A percentile compares a stretch with the other conserved stretches of the same genome.
Evolutionary conservation across 225 moss, liverwort and hornwort genomes (phyloP).

Genomic region (Marchantia paleacea): DNA sequence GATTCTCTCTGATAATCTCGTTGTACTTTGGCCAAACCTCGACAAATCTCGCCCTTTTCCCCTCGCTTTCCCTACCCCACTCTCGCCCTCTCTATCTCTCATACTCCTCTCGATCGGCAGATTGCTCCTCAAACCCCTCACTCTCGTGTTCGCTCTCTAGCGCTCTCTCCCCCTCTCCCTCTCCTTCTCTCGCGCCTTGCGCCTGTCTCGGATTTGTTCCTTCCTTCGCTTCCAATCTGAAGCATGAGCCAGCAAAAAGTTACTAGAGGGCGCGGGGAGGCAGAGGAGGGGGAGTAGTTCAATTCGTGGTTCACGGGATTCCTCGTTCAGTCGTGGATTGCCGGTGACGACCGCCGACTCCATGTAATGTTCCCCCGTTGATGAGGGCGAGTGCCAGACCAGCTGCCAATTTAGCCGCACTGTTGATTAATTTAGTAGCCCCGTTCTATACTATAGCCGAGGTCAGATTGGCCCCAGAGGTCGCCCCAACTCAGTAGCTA

Average conservation of each 20-base stretch:
- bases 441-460: too few species aligned
- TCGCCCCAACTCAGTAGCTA: too few species aligned
- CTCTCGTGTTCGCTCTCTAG: background rate
- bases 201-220: too few species aligned
- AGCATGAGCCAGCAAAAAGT: too few species aligned
- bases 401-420: too few species aligned
- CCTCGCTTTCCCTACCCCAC: background rate
- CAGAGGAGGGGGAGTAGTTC: background rate
- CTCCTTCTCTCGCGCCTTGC: background rate
- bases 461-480: too few species aligned
- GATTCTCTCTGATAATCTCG: background rate
- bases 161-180: background rate
- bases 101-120: background rate
- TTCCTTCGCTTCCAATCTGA: too few species aligned
- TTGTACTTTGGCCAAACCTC: background rate
- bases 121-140: background rate
- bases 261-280: too few species aligned
- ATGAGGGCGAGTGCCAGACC: too few species aligned
- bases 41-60: background rate
- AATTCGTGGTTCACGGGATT: constrained; percentile 6
- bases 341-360: constrained; percentile 6
- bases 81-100: background rate
- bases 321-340: background rate
- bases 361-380: background rate
- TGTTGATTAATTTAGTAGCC: too few species aligned